phyloP scores from a whole-genome alignment of 2,329 filamentous ascomycete genomes.

The Colletotrichum spaethianum region DNA sequence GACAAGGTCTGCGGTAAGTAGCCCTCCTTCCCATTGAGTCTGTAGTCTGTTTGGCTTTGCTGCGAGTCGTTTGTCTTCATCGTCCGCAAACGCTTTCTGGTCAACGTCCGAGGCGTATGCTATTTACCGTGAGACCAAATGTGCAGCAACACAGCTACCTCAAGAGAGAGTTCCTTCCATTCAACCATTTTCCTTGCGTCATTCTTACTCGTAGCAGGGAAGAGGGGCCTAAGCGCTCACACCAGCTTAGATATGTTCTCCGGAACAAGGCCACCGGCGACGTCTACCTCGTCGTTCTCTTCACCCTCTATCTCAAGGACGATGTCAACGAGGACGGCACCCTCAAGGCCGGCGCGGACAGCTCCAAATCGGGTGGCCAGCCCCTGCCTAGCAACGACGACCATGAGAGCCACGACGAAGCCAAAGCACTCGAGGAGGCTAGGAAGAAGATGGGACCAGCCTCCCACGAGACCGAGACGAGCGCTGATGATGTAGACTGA shows the following conservation, averaged over 20 bases:
- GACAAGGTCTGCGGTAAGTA: constrained; percentile 80
- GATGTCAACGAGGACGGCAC: constrained; percentile 73
- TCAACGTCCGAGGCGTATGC: constrained; percentile 5
- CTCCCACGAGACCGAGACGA: constrained; percentile 47
- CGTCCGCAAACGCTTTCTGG: background rate
- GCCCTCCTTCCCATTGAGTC: constrained; percentile 36
- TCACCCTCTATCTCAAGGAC: constrained; percentile 81
- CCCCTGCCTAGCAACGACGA: constrained; percentile 41
- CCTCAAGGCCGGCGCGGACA: constrained; percentile 60
- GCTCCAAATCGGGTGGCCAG: constrained; percentile 46
- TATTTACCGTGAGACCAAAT: background rate
- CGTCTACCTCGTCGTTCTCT: constrained; percentile 85
- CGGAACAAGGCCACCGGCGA: constrained; percentile 83
- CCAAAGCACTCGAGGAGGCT: constrained; percentile 56
- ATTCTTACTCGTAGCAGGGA: constrained; percentile 47
- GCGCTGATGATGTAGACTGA: constrained; percentile 62
- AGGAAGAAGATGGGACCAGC: constrained; percentile 52
- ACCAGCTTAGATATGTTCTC: constrained; percentile 91
- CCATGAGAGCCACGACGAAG: constrained; percentile 49
- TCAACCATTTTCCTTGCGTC: constrained; percentile 17
- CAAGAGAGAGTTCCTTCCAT: background rate
- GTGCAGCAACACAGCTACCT: constrained; percentile 1
- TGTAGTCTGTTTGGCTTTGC: constrained; percentile 25
- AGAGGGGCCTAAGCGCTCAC: constrained; percentile 73
- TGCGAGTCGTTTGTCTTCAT: constrained; percentile 3